Percentiles rank a stretch among this genome's conserved stretches.
Conservation (phyloP, 2,329 filamentous ascomycete species). For the Gremmenia infestans region DNA sequence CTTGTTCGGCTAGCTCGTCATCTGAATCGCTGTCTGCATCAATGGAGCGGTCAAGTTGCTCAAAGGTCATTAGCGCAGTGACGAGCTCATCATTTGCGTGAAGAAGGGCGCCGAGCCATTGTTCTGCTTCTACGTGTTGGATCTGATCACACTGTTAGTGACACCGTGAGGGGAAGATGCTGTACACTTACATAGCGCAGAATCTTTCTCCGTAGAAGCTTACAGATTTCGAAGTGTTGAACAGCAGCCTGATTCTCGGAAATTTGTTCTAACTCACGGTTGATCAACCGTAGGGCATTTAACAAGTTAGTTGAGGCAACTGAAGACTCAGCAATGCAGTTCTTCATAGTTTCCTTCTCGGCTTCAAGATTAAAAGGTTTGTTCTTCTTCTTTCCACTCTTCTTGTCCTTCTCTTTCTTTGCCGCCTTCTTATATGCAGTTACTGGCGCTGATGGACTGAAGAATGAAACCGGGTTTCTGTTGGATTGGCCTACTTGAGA, state of each 20-base stretch:
- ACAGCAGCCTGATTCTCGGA: constrained; percentile 76
- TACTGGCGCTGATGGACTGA: constrained; percentile 4
- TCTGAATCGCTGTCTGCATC: constrained; percentile 70
- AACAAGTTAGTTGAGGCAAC: constrained; percentile 87
- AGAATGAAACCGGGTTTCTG: constrained; percentile 15
- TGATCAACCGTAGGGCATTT: constrained; percentile 84
- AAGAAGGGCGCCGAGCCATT: constrained; percentile 85
- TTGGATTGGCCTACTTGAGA: constrained; percentile 14
- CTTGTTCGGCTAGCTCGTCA: constrained; percentile 62
- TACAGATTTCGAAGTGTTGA: constrained; percentile 79
- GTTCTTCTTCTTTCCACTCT: constrained; percentile 50
- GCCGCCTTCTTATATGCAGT: constrained; percentile 33
- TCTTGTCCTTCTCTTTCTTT: constrained; percentile 35
- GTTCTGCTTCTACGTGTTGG: constrained; percentile 82
- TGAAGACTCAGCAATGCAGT: constrained; percentile 81
- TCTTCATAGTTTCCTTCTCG: constrained; percentile 82
- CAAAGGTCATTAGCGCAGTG: constrained; percentile 85
- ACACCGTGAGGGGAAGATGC: not conserved
- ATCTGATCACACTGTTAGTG: constrained; percentile 48
- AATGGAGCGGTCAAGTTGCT: constrained; percentile 84
- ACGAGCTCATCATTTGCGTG: constrained; percentile 97
- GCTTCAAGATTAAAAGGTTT: constrained; percentile 77
- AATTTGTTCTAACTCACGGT: constrained; percentile 81
- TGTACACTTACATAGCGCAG: constrained; percentile 64
- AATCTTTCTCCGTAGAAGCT: constrained; percentile 76